These are phyloP conservation scores for Hymenoscyphus infarciens DNA, from an alignment of 2,329 filamentous ascomycete genomes.

Conservation along the genomic window DNA sequence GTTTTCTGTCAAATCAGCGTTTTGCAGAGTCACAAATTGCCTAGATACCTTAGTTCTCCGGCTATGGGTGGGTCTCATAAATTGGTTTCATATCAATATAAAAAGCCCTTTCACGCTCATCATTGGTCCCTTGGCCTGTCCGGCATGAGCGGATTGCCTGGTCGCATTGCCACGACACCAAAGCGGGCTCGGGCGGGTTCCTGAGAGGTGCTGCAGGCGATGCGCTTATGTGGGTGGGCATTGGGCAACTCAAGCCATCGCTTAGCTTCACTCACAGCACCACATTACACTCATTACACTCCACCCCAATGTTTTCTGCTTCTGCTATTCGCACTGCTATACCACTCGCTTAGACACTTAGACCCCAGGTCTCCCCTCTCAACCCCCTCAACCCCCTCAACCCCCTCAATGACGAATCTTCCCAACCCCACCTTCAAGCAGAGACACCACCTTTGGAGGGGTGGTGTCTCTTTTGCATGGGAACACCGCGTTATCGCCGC, in stretches of 20 bases:
- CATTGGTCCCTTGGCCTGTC: neutral
- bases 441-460: neutral
- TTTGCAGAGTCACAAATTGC: neutral
- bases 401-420: conserved; percentile 6
- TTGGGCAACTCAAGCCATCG: neutral
- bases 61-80: neutral
- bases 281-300: neutral
- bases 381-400: neutral
- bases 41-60: neutral
- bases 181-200: conserved; percentile 9
- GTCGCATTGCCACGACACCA: conserved; percentile 12
- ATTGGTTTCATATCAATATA: neutral
- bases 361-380: neutral
- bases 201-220: conserved; percentile 5
- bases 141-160: neutral
- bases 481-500: conserved; percentile 13
- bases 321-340: neutral
- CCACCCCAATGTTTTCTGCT: neutral
- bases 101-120: neutral
- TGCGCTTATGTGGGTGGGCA: neutral
- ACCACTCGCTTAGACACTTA: neutral
- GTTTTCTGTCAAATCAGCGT: neutral
- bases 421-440: neutral
- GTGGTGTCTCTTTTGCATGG: neutral
- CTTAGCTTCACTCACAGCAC: neutral